Percentiles rank a stretch among this genome's conserved stretches.
Evolutionary conservation across 306 rosid genomes (phyloP).

Genomic region (Castanea crenata): DNA sequence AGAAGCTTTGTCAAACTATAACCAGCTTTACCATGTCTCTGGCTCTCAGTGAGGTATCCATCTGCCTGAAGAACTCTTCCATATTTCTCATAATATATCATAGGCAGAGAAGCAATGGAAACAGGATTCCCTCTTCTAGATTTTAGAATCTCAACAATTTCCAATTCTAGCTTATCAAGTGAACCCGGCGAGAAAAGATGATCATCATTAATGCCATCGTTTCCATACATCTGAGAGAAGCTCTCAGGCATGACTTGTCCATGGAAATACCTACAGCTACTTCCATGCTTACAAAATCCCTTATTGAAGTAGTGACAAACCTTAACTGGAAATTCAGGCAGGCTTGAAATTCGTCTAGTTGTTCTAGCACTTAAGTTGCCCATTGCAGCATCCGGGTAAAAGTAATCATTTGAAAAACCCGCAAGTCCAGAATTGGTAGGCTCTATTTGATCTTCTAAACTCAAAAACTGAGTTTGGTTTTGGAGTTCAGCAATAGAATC

Average conservation of each 20-base stretch:
- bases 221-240: constrained; percentile 37
- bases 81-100: constrained; percentile 70
- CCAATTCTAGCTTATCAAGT: constrained; percentile 64
- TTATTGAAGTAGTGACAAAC: constrained; percentile 68
- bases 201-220: constrained; percentile 41
- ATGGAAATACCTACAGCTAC: constrained; percentile 61
- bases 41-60: constrained; percentile 88
- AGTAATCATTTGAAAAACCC: constrained; percentile 32
- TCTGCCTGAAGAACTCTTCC: constrained; percentile 79
- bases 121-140: constrained; percentile 64
- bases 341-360: constrained; percentile 33
- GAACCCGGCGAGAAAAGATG: constrained; percentile 50
- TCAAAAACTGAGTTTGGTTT: constrained; percentile 28
- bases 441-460: constrained; percentile 51
- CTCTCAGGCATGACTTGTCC: constrained; percentile 43
- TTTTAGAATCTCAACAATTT: constrained; percentile 63
- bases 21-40: constrained; percentile 88
- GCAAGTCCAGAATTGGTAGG: constrained; percentile 26
- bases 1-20: constrained; percentile 83
- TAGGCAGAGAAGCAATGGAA: constrained; percentile 84
- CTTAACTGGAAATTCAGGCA: constrained; percentile 50
- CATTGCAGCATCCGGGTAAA: constrained; percentile 29
- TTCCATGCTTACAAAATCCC: constrained; percentile 87
- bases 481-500: constrained; percentile 48
- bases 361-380: constrained; percentile 25